phyloP scores from a whole-genome alignment of 1,284 basidiomycete genomes.

The Trichosporon sp. region DNA sequence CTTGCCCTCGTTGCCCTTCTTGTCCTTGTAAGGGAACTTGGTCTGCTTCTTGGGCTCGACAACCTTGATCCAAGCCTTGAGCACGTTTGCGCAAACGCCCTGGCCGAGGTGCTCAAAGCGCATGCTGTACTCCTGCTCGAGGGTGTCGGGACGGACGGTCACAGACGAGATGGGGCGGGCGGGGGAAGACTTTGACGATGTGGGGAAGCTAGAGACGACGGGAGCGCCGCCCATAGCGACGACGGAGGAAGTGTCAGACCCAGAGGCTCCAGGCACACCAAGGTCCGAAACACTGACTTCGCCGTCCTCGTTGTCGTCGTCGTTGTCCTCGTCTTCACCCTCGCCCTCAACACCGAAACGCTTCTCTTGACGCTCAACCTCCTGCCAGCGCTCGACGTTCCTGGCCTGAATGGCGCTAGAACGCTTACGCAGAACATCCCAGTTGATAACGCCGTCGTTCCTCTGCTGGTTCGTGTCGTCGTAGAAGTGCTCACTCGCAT shows the following conservation, averaged over 20 bases:
- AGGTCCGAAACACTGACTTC: conserved; percentile 22
- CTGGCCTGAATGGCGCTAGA: conserved; percentile 27
- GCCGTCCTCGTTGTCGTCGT: conserved; percentile 38
- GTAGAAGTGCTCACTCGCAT: conserved; percentile 57
- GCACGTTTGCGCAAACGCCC: conserved; percentile 60
- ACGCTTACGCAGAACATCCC: conserved; percentile 34
- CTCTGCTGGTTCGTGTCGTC: conserved; percentile 43
- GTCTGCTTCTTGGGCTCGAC: conserved; percentile 63
- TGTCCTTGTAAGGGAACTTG: conserved; percentile 62
- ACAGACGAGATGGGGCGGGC: conserved; percentile 40
- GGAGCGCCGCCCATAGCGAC: conserved; percentile 38
- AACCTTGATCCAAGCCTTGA: conserved; percentile 61
- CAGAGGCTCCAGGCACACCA: conserved; percentile 16
- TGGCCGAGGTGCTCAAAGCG: conserved; percentile 58
- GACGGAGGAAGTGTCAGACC: conserved; percentile 35
- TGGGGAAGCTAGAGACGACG: conserved; percentile 28
- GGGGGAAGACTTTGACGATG: conserved; percentile 34
- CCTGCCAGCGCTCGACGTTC: conserved; percentile 34
- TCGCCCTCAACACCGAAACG: conserved; percentile 43
- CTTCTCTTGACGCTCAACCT: conserved; percentile 48
- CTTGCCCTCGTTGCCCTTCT: conserved; percentile 60
- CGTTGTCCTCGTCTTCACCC: conserved; percentile 40
- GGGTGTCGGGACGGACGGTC: conserved; percentile 41
- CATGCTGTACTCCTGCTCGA: conserved; percentile 51
- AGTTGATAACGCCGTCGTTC: conserved; percentile 43